Evolutionary conservation across 1,139 yeast genomes (phyloP), one percentile per base, ranked within the genome.

Genomic region (Hyphopichia pseudoburtonii): DNA sequence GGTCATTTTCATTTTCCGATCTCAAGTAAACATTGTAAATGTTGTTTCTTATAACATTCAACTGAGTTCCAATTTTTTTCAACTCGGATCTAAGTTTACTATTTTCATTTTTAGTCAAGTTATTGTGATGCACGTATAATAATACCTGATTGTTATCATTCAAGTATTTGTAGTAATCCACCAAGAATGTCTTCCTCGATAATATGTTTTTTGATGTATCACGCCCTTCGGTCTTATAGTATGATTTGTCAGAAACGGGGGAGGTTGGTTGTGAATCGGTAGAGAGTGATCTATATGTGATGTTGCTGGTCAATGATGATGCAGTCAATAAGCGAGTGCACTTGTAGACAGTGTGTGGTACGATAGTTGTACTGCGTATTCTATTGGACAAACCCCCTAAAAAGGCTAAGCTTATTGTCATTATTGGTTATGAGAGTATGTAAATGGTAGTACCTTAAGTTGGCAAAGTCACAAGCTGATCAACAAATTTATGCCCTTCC

Each of bases 61-160:
- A 67, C 39, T 70, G 75, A 17, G 83, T 92, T 8, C 92, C 95
- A 10, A 76, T 66, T 39, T 74, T 73, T 36, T 61, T 66, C 46
- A 90, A 72, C 46, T 82, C 85, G 25, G 71, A 60, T 54, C 96
- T 76, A 47, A 83, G 70, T 33, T 56, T 65, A 41, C 72, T 74
- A 55, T 85, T 82, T 47, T 92, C 97, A 14, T 64, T 54, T 51
- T 86, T 83, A 40, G 77, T 62, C 50, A 90, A 65, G 55, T 89
- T 88, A 59, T 88, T 88, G 64, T 87, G 94, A 62, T 90, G 97
- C 9, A 80, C 78, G 48, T 86, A 82, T 39, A 90, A 70, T 19
- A 89, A 70, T 33, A 89, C 78, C 30, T 85, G 80, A 56, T 80
- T 80, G 32, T 64, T 67, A 42, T 83, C 82, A 64, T 89, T 75